A percentile compares a stretch with the other conserved stretches of the same genome.
These are phyloP conservation scores for Melampsora americana DNA, from an alignment of 1,284 basidiomycete genomes.

Conservation along the genomic window DNA sequence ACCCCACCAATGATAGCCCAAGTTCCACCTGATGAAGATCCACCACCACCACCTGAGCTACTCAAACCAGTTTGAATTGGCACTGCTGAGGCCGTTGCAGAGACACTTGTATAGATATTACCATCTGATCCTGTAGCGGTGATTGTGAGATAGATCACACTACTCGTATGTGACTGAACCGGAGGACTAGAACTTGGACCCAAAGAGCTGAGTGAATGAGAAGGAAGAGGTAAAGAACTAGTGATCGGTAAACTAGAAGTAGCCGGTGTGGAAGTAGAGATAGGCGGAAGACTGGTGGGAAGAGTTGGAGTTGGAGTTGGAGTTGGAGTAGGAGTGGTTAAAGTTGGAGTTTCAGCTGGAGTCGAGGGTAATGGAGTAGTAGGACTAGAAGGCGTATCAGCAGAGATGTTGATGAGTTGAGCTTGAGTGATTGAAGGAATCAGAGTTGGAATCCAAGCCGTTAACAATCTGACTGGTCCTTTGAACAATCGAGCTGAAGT, in stretches of 20 bases:
- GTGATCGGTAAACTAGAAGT: neutral
- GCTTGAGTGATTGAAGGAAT: too few species aligned
- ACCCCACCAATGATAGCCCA: constrained; percentile 50
- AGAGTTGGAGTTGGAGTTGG: neutral
- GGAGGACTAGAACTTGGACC: neutral
- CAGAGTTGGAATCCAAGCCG: too few species aligned
- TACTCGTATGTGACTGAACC: neutral
- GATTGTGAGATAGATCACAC: constrained; percentile 46
- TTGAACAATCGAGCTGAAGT: too few species aligned
- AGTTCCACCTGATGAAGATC: constrained; percentile 44
- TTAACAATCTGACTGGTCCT: too few species aligned
- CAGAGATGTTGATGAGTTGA: too few species aligned
- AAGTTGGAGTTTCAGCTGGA: too few species aligned
- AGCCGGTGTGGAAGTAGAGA: neutral
- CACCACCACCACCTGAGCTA: neutral
- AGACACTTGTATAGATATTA: constrained; percentile 41
- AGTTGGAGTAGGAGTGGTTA: neutral
- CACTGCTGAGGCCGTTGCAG: constrained; percentile 43
- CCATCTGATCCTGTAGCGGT: constrained; percentile 46
- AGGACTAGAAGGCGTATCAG: too few species aligned
- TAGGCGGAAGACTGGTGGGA: neutral
- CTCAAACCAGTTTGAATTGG: constrained; percentile 24
- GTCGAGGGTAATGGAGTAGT: too few species aligned
- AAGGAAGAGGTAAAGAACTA: neutral
- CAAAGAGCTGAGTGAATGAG: neutral